Percentiles rank a stretch among this genome's conserved stretches.
phyloP scores from a whole-genome alignment of 1,284 basidiomycete genomes.

The Sparassis latifolia region DNA sequence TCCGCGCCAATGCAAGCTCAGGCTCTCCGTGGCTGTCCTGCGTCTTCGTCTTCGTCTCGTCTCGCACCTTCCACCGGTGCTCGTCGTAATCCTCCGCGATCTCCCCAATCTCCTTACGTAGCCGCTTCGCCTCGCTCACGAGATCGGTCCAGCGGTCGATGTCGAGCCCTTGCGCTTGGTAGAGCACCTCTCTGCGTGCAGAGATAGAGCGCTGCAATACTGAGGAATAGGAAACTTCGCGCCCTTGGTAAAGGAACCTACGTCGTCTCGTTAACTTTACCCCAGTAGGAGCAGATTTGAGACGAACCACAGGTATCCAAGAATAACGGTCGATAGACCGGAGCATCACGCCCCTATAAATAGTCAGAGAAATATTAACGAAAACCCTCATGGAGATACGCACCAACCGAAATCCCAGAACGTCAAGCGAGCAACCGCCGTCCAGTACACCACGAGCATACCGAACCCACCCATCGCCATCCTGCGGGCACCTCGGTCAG shows the following conservation, averaged over 20 bases:
- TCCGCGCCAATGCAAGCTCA: too few species aligned
- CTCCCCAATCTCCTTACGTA: constrained; percentile 47
- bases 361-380: too few species aligned
- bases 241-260: constrained; percentile 58
- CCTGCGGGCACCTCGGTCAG: constrained; percentile 46
- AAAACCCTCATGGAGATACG: constrained; percentile 11
- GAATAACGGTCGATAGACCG: constrained; percentile 52
- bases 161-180: constrained; percentile 54
- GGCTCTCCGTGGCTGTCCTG: too few species aligned
- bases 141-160: constrained; percentile 57
- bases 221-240: constrained; percentile 65
- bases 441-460: constrained; percentile 58
- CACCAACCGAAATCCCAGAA: constrained; percentile 59
- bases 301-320: constrained; percentile 49
- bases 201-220: constrained; percentile 51
- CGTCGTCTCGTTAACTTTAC: too few species aligned
- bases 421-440: constrained; percentile 53
- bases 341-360: too few species aligned
- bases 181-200: constrained; percentile 48
- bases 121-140: constrained; percentile 40
- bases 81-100: constrained; percentile 60
- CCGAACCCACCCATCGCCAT: constrained; percentile 56
- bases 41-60: too few species aligned
- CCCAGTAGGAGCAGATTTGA: too few species aligned
- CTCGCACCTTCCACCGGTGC: constrained; percentile 26